A percentile compares a stretch with the other conserved stretches of the same genome.
phyloP scores from a whole-genome alignment of 75 land plant genomes.

The Sequoia sempervirens region DNA sequence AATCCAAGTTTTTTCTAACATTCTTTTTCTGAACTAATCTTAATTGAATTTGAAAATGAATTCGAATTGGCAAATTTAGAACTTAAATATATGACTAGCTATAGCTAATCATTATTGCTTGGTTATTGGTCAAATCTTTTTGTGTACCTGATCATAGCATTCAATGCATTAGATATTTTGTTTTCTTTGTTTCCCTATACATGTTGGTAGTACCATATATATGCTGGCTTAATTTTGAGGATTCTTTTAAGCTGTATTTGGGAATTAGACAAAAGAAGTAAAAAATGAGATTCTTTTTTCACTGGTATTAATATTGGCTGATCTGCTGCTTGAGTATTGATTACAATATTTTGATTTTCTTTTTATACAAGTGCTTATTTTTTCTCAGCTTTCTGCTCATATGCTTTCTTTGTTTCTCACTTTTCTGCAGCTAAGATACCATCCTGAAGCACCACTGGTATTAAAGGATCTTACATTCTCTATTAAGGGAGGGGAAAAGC shows the following conservation, averaged over 20 bases:
- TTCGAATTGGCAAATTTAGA: no score
- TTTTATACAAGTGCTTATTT: background rate
- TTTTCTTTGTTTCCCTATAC: background rate
- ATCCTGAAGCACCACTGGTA: constrained; percentile 61
- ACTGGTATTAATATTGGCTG: background rate
- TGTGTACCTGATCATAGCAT: background rate
- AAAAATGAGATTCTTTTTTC: background rate
- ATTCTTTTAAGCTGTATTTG: background rate
- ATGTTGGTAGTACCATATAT: background rate
- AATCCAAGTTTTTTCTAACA: no score
- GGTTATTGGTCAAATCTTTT: background rate
- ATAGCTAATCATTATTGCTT: background rate
- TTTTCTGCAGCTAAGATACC: constrained; percentile 58
- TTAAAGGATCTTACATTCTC: constrained; percentile 58
- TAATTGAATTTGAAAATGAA: no score
- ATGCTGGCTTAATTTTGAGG: background rate
- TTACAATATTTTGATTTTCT: background rate
- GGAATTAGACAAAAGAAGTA: background rate
- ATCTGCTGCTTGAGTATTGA: background rate
- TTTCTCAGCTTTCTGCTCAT: background rate
- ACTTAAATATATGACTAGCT: no score
- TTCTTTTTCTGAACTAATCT: no score
- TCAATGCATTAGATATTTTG: constrained; percentile 1
- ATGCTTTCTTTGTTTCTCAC: background rate
- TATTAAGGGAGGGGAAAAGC: constrained; percentile 62